Base-by-base conservation (phyloP, 129 eudicot species). In the Scalesia atractyloides region DNA sequence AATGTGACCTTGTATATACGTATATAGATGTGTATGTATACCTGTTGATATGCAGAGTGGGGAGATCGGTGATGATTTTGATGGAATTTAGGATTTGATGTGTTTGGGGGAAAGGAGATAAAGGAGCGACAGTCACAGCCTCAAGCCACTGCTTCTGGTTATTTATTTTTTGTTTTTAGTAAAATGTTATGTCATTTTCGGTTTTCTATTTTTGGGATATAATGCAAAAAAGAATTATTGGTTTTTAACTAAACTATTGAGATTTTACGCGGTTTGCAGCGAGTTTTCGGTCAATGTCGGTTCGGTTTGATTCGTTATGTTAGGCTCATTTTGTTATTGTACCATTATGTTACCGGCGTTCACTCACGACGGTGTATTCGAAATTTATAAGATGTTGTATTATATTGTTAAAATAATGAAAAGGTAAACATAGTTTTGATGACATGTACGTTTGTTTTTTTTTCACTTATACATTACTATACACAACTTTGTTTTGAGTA, bases 101-200 rank as follows among this genome's bases (percentile, higher is more conserved):
- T 39, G 44, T 39, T 67, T 20, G 13, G 58, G 9, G 2, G 34
- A 22, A 9, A 47, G 44, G 14, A 66, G 26, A 65, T 65, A 17
- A 36, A 5, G 16, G 52, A 41, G 70, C 19, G 70, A 44, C 70
- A 19, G 33, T 30, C 70, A 44, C 70, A 19, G 50, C 53, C 70
- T 12, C 70, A 18, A 43, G 53, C 16, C 57, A 15, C 14, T 2
- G 8, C 33, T 46, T 30, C 10, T 16, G 30, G 14, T 22, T 41
- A 7, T 41, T 41, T 41, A 7, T 41, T 41, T 2, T 41, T 41
- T 41, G 10, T 41, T 41, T 41, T 41, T 7, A 22, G 60, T 20
- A 48, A 26, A 46, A 68, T 48, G 44, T 68, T 11, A 7, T 46
- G 58, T 24, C 72, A 14, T 19, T 67, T 44, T 47, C 56, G 72